A percentile compares a stretch with the other conserved stretches of the same genome.
phyloP scores from a whole-genome alignment of 768 basidiomycete genomes.

The Xerocomellus intermedius region DNA sequence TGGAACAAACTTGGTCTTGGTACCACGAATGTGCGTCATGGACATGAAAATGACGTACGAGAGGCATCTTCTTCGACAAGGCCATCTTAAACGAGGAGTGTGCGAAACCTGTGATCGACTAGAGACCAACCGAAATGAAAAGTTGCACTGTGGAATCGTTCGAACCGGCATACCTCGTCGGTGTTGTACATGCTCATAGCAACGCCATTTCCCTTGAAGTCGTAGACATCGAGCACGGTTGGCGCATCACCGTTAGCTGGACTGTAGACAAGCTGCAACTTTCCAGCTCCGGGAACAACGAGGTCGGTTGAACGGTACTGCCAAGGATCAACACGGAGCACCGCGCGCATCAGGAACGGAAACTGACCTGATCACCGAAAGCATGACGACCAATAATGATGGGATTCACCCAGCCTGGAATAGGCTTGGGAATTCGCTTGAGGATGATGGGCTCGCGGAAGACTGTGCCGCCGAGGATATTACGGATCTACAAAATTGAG shows the following conservation, averaged over 20 bases:
- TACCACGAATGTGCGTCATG: not conserved
- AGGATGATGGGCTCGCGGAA: constrained; percentile 99
- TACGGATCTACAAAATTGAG: constrained; percentile 68
- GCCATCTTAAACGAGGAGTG: constrained; percentile 99
- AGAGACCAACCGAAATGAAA: not conserved
- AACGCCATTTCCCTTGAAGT: constrained; percentile 91
- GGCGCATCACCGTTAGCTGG: constrained; percentile 72
- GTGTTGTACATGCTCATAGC: constrained; percentile 99
- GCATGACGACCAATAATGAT: constrained; percentile 97
- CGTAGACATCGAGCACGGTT: constrained; percentile 79
- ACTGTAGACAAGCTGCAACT: constrained; percentile 88
- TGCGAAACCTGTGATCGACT: constrained; percentile 94
- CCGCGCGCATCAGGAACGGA: constrained; percentile 7
- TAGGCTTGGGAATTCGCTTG: constrained; percentile 82
- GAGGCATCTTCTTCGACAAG: constrained; percentile 68
- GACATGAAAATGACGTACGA: constrained; percentile 43
- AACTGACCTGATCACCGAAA: constrained; percentile 85
- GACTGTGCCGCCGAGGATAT: constrained; percentile 96
- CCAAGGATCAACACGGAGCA: constrained; percentile 4
- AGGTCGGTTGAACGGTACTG: constrained; percentile 95
- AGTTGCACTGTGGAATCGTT: not conserved
- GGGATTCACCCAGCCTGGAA: constrained; percentile 96
- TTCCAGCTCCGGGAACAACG: constrained; percentile 88
- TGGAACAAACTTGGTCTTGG: not conserved
- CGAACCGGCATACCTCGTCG: constrained; percentile 61